phyloP scores from a whole-genome alignment of 192 early-diverging fungal genomes.

The Coemansia reversa region DNA sequence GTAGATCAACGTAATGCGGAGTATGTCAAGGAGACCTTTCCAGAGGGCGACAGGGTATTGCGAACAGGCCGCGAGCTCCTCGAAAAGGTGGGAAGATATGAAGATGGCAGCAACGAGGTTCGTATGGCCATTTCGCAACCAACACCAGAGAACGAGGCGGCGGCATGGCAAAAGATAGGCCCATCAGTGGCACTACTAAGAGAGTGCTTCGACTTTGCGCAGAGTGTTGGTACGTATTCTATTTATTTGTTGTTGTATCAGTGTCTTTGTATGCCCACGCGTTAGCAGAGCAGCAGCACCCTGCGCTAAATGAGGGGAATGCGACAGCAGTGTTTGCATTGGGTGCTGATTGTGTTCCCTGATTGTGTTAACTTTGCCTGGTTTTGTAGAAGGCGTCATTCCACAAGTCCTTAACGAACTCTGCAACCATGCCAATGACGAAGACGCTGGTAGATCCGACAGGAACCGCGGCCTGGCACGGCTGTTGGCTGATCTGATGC shows the following conservation, averaged over 20 bases:
- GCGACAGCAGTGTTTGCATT: too few species aligned
- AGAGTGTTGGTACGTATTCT: conserved; percentile 66
- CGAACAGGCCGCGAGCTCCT: conserved; percentile 31
- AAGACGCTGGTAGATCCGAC: conserved; percentile 21
- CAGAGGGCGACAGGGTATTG: conserved; percentile 30
- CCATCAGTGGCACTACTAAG: conserved; percentile 78
- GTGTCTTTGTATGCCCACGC: too few species aligned
- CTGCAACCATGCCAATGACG: conserved; percentile 57
- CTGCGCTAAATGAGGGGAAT: too few species aligned
- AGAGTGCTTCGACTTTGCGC: conserved; percentile 80
- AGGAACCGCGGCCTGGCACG: conserved; percentile 76
- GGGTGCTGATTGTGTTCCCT: too few species aligned
- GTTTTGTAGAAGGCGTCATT: conserved; percentile 57
- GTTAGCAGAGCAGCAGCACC: too few species aligned
- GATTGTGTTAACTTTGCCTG: neutral
- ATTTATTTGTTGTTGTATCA: conserved; percentile 17
- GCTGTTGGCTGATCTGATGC: conserved; percentile 78
- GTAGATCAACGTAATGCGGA: conserved; percentile 34
- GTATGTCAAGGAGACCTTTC: conserved; percentile 31
- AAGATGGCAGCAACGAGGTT: conserved; percentile 42
- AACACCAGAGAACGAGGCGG: conserved; percentile 79
- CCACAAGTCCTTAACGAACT: conserved; percentile 67
- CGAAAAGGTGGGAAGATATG: conserved; percentile 30
- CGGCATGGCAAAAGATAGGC: conserved; percentile 81
- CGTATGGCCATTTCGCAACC: conserved; percentile 81